These are phyloP conservation scores for Xylariaceae sp. DNA, from an alignment of 2,329 filamentous ascomycete genomes.

Conservation along the genomic window DNA sequence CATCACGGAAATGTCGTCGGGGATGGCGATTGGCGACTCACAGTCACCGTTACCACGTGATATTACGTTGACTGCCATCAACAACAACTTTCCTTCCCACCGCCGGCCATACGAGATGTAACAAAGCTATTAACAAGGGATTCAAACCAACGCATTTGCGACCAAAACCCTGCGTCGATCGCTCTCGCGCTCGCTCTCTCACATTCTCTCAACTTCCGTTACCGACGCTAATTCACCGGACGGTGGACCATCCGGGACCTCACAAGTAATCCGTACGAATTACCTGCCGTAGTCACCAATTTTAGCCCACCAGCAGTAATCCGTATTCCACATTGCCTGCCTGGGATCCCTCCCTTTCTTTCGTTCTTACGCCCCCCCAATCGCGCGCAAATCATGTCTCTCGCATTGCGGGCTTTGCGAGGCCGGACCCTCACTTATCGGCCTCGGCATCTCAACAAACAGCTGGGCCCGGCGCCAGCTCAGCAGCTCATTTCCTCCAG, in stretches of 20 bases:
- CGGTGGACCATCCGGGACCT: too few relatives aligned
- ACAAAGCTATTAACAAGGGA: too few relatives aligned
- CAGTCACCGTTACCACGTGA: not conserved
- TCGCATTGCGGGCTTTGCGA: slow-evolving; percentile 19
- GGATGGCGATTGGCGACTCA: not conserved
- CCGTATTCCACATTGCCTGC: slow-evolving; percentile 8
- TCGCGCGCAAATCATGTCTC: slow-evolving; percentile 16
- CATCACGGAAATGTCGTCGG: not conserved
- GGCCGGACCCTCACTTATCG: slow-evolving; percentile 19
- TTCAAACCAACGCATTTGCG: too few relatives aligned
- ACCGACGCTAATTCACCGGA: too few relatives aligned
- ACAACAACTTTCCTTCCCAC: not conserved
- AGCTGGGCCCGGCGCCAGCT: slow-evolving; percentile 13
- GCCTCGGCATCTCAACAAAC: slow-evolving; percentile 8
- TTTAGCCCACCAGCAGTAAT: too few relatives aligned
- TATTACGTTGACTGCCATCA: not conserved
- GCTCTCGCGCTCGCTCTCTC: too few relatives aligned
- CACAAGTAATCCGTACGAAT: not conserved
- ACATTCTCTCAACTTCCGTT: not conserved
- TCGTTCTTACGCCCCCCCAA: slow-evolving; percentile 5
- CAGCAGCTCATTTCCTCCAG: slow-evolving; percentile 13
- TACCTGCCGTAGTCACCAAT: not conserved
- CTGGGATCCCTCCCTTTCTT: not conserved
- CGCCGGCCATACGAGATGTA: not conserved
- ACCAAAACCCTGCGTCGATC: too few relatives aligned